Evolutionary conservation across 768 basidiomycete species (phyloP), one percentile per base, ranked within the genome.

Genomic region (Lentinula lateritia): DNA sequence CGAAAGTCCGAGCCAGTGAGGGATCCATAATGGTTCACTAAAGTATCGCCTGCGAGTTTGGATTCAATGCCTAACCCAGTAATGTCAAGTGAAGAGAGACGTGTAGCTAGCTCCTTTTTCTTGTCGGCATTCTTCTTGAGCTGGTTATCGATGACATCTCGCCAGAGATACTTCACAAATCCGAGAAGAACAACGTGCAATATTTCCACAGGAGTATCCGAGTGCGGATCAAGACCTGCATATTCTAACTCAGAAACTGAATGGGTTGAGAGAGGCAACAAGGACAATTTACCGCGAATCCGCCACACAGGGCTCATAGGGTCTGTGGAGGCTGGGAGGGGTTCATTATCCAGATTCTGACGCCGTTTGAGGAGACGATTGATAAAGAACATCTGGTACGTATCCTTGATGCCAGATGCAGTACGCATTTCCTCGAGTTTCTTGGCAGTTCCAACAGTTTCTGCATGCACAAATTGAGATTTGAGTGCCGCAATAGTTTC

Each of bases 121-220:
- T 52, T 10, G 6, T 18, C 16, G 12, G 18, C 15, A 16, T 58
- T 59, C 16, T 54, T 52, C 9, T 39, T 54, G 7, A 36, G 52
- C 6, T 50, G 48, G n/a, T 50, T 50, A 2, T 48, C 46, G 32
- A 65, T 61, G 5, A 38, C 48, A 50, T 68, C 62, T 1, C 63
- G 28, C 67, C 67, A 69, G 12, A 67, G 50, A 46, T 69, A 69
- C 39, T 69, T 69, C 52, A 69, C 50, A 56, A 67, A 62, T 32
- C 65, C 65, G 1, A 69, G 61, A 5, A 69, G 64, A 28, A 69
- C 43, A 0, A 62, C 63, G 56, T 69, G 68, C 1, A 69, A 53
- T 0, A 69, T 64, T 50, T 69, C 67, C 15, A 66, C 61, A 0
- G 67, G 68, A 2, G 66, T 66, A 39, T 66, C 63, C 4, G n/a